Base-by-base conservation (phyloP, 2,329 filamentous ascomycete genomes). In the Capronia americana region DNA sequence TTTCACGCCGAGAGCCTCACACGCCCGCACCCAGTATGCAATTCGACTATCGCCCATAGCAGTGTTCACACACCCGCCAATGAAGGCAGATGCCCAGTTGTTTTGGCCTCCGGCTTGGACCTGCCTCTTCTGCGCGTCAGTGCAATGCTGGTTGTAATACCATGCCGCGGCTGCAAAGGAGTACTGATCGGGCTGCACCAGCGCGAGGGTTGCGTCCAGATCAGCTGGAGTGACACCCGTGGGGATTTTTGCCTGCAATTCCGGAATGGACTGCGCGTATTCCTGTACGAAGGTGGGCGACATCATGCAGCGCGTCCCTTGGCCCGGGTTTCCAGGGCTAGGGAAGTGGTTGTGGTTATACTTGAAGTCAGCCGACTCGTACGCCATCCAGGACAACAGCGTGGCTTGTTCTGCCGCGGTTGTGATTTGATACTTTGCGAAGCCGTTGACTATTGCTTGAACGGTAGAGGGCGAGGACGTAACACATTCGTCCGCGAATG, bases 261-360 rank as follows among this genome's bases (percentile, higher is more conserved):
- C 81, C 0, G 80, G 77, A 3, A 85, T 77, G 0, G 79, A 81
- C 1, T 73, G 61, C 4, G 86, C 87, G 70, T 90, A 90, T 71
- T 82, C 71, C 0, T 80, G 69, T 71, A 89, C 87, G 76, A 79
- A 88, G 0, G 77, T 72, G 0, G 85, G 79, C 60, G 80, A 83
- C 76, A 89, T 85, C 88, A 90, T 90, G 74, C 88, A 88, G 3
- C 86, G 79, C 0, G 91, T 93, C 26, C 91, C 91, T 76, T 93
- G 90, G 8, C 91, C 91, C 0, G 88, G 83, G 0, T 79, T 50
- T 17, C 75, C 77, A 0, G 84, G 85, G 1, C 63, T 67, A 2
- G 70, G 70, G 79, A 77, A 85, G 72, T 87, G 81, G 78, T 93
- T 92, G 76, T 83, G 84, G 78, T 89, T 91, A 84, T 86, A 93